Conservation (phyloP, 2,329 filamentous ascomycete species). For the Botrytis pseudocinerea region DNA sequence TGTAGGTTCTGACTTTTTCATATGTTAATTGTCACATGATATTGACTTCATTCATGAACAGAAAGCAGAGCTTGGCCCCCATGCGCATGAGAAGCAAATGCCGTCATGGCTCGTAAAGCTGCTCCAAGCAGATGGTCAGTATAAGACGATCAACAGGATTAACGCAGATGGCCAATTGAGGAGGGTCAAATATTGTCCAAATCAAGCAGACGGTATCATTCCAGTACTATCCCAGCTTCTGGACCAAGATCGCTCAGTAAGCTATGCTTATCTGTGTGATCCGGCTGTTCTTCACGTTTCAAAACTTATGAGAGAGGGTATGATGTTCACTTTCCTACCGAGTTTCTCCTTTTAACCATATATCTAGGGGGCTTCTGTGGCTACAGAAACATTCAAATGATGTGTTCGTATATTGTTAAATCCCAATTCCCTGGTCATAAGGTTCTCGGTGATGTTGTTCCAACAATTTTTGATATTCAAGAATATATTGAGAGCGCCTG, state of each 20-base stretch:
- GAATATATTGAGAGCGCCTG: constrained; percentile 85
- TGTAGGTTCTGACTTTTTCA: constrained; percentile 36
- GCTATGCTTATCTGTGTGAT: constrained; percentile 78
- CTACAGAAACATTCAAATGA: constrained; percentile 92
- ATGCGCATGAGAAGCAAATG: constrained; percentile 74
- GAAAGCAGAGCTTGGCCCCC: constrained; percentile 66
- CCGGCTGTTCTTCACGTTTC: constrained; percentile 74
- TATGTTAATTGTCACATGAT: constrained; percentile 23
- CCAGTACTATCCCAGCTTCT: constrained; percentile 63
- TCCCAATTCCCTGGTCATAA: constrained; percentile 57
- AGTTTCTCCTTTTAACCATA: constrained; percentile 14
- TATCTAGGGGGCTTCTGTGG: constrained; percentile 80
- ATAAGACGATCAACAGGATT: constrained; percentile 54
- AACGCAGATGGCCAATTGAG: constrained; percentile 46
- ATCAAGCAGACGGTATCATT: constrained; percentile 56
- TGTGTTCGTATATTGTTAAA: constrained; percentile 74
- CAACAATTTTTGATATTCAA: constrained; percentile 79
- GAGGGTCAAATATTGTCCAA: constrained; percentile 47
- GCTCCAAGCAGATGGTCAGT: constrained; percentile 58
- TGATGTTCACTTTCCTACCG: constrained; percentile 1
- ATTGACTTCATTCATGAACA: constrained; percentile 29
- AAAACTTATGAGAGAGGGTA: constrained; percentile 74
- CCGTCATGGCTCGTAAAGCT: constrained; percentile 65
- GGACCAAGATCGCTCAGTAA: constrained; percentile 62
- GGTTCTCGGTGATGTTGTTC: constrained; percentile 61